Conservation (phyloP, 768 basidiomycete species). For the Astraeus odoratus region DNA sequence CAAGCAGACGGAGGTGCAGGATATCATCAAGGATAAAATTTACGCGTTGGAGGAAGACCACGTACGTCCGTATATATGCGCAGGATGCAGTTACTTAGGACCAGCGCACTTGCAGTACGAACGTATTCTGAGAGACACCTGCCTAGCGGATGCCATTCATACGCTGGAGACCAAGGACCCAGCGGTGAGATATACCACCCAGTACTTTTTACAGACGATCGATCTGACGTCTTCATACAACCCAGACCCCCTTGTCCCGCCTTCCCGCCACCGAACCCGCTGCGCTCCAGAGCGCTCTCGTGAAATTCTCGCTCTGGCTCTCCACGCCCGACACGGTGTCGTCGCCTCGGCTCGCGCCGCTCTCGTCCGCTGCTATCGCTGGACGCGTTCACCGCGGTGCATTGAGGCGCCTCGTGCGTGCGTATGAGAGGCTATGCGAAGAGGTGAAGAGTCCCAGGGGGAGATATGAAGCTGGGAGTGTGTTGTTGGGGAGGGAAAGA, state of each 20-base stretch:
- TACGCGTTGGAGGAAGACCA: slow-evolving; percentile 71
- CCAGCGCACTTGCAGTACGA: slow-evolving; percentile 6
- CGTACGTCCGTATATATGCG: slow-evolving; percentile 38
- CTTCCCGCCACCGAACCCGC: slow-evolving; percentile 54
- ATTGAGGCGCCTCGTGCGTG: slow-evolving; percentile 55
- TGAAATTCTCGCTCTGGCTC: slow-evolving; percentile 77
- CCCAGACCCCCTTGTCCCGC: slow-evolving; percentile 69
- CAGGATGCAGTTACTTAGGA: background rate
- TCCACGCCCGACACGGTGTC: slow-evolving; percentile 75
- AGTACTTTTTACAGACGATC: background rate
- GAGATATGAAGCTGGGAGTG: slow-evolving; percentile 86
- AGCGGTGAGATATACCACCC: slow-evolving; percentile 10
- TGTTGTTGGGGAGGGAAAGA: slow-evolving; percentile 73
- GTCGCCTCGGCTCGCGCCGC: slow-evolving; percentile 69
- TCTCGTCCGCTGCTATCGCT: slow-evolving; percentile 62
- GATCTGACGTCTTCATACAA: background rate
- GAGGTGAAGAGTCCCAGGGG: slow-evolving; percentile 55
- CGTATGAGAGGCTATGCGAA: slow-evolving; percentile 70
- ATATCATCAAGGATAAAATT: slow-evolving; percentile 55
- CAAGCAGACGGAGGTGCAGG: slow-evolving; percentile 53
- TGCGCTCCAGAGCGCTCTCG: slow-evolving; percentile 55
- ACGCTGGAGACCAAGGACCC: slow-evolving; percentile 17
- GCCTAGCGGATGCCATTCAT: slow-evolving; percentile 16
- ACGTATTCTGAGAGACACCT: slow-evolving; percentile 22
- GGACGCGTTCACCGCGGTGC: slow-evolving; percentile 70